phyloP scores from a whole-genome alignment of 305 asterid species.

The Caryopteris hybrid region DNA sequence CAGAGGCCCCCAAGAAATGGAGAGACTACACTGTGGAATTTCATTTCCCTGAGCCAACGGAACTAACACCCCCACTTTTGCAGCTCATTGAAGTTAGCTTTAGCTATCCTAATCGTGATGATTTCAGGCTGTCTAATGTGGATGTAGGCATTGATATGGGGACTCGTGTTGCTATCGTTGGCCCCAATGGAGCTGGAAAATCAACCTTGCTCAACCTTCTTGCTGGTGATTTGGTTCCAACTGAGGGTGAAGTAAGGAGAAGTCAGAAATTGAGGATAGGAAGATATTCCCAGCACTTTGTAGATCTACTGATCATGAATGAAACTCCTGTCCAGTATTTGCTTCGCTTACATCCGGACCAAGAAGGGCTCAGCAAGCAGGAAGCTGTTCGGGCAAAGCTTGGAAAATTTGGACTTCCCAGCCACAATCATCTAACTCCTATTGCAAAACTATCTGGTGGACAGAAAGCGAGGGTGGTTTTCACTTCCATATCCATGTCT shows the following conservation, averaged over 20 bases:
- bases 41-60: constrained; percentile 67
- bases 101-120: constrained; percentile 51
- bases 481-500: constrained; percentile 86
- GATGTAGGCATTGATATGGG: constrained; percentile 91
- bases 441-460: constrained; percentile 83
- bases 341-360: constrained; percentile 86
- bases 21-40: constrained; percentile 81
- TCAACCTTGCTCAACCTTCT: constrained; percentile 79
- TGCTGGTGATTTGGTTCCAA: constrained; percentile 71
- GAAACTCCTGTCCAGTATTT: constrained; percentile 86
- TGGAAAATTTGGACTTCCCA: constrained; percentile 86
- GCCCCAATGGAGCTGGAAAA: constrained; percentile 93
- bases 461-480: constrained; percentile 86
- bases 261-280: constrained; percentile 79
- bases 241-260: constrained; percentile 66
- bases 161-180: constrained; percentile 79
- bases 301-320: constrained; percentile 78
- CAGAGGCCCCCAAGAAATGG: constrained; percentile 83
- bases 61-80: constrained; percentile 21
- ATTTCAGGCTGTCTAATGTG: constrained; percentile 64
- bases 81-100: constrained; percentile 63
- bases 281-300: constrained; percentile 80
- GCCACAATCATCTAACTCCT: constrained; percentile 86
- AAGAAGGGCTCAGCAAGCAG: constrained; percentile 81
- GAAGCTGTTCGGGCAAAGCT: constrained; percentile 89